Conservation (phyloP, 164 flowering plant species). For the Tinospora cordifolia region DNA sequence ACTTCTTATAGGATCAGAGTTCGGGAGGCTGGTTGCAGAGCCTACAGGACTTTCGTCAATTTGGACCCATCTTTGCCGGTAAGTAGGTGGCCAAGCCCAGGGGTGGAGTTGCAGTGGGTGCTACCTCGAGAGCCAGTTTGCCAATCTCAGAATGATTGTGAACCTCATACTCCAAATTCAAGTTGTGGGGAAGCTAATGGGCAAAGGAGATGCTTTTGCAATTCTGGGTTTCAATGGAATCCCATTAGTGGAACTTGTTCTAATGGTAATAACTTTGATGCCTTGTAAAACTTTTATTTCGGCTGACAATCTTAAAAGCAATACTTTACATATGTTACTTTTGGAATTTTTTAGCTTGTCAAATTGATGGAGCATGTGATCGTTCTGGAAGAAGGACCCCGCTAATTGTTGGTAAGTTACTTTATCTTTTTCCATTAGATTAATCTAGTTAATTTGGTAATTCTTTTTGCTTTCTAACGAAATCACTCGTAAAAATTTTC, state of each 20-base stretch:
- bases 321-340: no score
- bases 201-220: slow-evolving; percentile 38
- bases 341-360: no score
- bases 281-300: neutral
- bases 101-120: slow-evolving; percentile 45
- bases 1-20: slow-evolving; percentile 35
- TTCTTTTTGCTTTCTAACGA: no score
- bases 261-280: slow-evolving; percentile 18
- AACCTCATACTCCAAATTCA: slow-evolving; percentile 23
- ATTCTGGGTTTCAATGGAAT: slow-evolving; percentile 36
- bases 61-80: slow-evolving; percentile 33
- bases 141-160: slow-evolving; percentile 31
- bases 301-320: neutral
- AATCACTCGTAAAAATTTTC: neutral
- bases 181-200: slow-evolving; percentile 31
- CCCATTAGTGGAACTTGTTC: slow-evolving; percentile 31
- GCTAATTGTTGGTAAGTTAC: no score
- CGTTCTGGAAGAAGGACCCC: no score
- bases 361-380: no score
- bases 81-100: slow-evolving; percentile 40
- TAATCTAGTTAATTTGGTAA: no score
- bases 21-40: slow-evolving; percentile 31
- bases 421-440: no score
- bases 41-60: slow-evolving; percentile 43
- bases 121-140: slow-evolving; percentile 42